These are phyloP conservation scores for Alternaria gansuensis DNA, from an alignment of 2,329 filamentous ascomycete genomes.

Conservation along the genomic window DNA sequence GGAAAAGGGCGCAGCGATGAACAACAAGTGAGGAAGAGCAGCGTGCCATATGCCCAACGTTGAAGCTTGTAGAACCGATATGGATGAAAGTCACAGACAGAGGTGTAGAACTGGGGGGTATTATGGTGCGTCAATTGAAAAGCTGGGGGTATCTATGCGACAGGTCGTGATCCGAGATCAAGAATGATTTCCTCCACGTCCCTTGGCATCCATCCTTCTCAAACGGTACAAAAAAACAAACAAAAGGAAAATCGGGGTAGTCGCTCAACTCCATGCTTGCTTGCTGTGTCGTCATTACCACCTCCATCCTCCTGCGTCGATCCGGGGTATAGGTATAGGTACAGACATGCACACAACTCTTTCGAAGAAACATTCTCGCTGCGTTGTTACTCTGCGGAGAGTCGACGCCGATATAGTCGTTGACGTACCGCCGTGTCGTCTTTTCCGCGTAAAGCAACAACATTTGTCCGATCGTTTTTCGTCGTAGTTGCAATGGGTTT, in stretches of 20 bases:
- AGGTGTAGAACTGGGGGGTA: neutral
- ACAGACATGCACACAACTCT: constrained; percentile 8
- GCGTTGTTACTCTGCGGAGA: neutral
- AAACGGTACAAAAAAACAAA: constrained; percentile 6
- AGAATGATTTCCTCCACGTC: constrained; percentile 25
- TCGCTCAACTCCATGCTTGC: constrained; percentile 14
- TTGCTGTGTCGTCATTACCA: constrained; percentile 10
- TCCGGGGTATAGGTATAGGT: constrained; percentile 9
- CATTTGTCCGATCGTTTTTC: neutral
- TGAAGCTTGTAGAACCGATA: no score
- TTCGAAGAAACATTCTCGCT: constrained; percentile 1
- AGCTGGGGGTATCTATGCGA: constrained; percentile 37
- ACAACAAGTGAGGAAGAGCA: neutral
- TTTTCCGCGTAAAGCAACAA: neutral
- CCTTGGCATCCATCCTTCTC: constrained; percentile 22
- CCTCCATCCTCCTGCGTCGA: neutral
- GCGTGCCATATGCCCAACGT: no score
- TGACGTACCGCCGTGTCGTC: neutral
- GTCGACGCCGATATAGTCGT: neutral
- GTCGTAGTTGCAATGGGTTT: constrained; percentile 1
- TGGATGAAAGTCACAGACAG: neutral
- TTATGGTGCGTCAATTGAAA: constrained; percentile 31
- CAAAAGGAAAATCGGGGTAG: constrained; percentile 9
- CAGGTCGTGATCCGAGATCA: constrained; percentile 24
- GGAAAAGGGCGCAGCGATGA: neutral